phyloP scores from a whole-genome alignment of 1,284 basidiomycete genomes.

The Ustilago tritici region DNA sequence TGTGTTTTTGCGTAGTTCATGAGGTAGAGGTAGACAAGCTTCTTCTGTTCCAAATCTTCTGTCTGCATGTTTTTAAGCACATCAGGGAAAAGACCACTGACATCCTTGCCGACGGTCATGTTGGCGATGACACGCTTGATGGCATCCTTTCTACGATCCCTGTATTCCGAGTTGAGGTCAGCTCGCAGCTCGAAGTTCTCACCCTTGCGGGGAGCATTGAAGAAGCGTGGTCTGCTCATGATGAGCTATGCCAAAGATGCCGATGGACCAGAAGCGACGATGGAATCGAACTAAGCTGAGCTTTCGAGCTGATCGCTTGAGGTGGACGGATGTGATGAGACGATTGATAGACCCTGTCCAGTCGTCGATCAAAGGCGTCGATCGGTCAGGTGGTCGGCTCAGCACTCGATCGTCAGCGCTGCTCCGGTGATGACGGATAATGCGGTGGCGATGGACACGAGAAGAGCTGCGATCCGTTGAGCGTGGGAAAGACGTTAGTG shows the following conservation, averaged over 20 bases:
- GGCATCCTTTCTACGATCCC: conserved; percentile 95
- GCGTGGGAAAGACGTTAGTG: background rate
- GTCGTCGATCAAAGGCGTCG: background rate
- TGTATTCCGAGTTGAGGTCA: conserved; percentile 88
- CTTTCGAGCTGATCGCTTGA: background rate
- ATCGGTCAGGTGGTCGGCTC: background rate
- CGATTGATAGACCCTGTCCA: background rate
- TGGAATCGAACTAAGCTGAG: conserved; percentile 6
- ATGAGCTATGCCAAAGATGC: conserved; percentile 3
- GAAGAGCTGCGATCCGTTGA: background rate
- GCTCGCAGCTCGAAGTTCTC: conserved; percentile 67
- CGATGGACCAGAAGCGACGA: background rate
- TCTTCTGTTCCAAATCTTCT: conserved; percentile 93
- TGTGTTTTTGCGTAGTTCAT: conserved; percentile 99
- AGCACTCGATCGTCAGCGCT: background rate
- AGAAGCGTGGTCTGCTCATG: conserved; percentile 69
- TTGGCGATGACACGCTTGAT: conserved; percentile 87
- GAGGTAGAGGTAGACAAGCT: conserved; percentile 96
- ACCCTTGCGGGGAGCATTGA: conserved; percentile 69
- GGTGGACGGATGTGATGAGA: background rate
- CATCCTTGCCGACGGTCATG: conserved; percentile 96
- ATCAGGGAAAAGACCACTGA: conserved; percentile 90
- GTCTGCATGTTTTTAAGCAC: conserved; percentile 99
- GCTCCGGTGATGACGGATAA: background rate
- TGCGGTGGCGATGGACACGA: background rate